Percentiles rank a stretch among this genome's conserved stretches.
Evolutionary conservation across 2,329 filamentous ascomycete species (phyloP).

Genomic region (Biscogniauxia sp.): DNA sequence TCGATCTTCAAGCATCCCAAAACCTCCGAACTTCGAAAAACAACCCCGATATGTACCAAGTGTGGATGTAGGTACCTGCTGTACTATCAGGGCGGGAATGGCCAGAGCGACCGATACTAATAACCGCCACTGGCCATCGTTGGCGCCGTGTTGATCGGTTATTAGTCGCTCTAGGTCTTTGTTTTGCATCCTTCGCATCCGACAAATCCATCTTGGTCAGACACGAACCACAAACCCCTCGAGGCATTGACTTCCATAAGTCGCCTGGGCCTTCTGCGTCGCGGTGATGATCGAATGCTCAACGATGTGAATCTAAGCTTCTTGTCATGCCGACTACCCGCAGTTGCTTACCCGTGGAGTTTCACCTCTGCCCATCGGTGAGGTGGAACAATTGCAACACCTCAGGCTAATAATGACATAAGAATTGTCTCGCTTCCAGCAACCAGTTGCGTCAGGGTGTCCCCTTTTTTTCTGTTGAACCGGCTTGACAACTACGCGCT

Average conservation of each 20-base stretch:
- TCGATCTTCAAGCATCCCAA: background rate
- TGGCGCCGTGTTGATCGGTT: background rate
- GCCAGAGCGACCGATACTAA: background rate
- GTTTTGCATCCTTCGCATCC: background rate
- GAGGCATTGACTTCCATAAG: background rate
- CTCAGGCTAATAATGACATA: slow-evolving; percentile 17
- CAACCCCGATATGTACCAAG: background rate
- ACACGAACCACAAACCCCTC: background rate
- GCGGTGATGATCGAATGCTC: background rate
- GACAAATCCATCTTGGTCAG: background rate
- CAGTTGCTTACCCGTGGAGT: background rate
- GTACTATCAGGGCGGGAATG: background rate
- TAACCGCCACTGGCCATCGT: background rate
- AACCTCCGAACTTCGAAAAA: background rate
- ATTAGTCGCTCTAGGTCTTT: background rate
- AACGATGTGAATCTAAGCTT: background rate
- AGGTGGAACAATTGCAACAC: slow-evolving; percentile 12
- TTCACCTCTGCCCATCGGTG: background rate
- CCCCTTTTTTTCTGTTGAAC: background rate
- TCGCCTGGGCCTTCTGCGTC: too few species aligned
- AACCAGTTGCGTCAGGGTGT: slow-evolving; percentile 11
- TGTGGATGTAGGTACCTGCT: background rate
- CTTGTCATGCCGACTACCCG: background rate
- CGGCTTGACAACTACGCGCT: background rate
- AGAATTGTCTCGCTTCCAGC: slow-evolving; percentile 12